Evolutionary conservation across 352 stramenopile genomes (phyloP).

Genomic region (Poterioochromonas sp.): DNA sequence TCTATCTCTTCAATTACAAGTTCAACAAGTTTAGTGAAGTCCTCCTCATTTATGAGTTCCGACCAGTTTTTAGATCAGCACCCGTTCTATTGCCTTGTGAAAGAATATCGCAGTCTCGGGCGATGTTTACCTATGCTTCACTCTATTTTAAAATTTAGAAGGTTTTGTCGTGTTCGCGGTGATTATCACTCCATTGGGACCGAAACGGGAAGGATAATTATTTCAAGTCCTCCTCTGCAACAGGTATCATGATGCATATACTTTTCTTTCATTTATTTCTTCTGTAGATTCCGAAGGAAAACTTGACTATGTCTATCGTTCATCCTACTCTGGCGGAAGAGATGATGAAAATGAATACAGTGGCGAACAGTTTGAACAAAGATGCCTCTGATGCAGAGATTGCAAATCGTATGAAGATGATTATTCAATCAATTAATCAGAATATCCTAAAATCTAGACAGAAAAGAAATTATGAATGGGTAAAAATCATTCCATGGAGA

Average conservation of each 20-base stretch:
- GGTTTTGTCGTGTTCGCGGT: background rate
- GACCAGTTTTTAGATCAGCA: background rate
- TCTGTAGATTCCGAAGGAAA: background rate
- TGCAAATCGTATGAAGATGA: too few relatives aligned
- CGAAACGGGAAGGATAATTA: constrained; percentile 5
- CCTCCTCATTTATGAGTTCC: background rate
- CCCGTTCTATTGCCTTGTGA: background rate
- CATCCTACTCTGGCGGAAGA: background rate
- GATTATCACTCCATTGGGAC: background rate
- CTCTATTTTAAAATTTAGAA: background rate
- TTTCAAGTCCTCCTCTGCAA: background rate
- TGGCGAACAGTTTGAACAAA: background rate
- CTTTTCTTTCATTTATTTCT: too few relatives aligned
- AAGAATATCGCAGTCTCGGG: background rate
- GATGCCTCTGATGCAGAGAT: background rate
- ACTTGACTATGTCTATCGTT: background rate
- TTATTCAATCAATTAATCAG: too few relatives aligned
- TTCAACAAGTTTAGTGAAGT: background rate
- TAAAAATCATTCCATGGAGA: too few relatives aligned
- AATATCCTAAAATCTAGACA: too few relatives aligned
- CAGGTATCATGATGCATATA: too few relatives aligned
- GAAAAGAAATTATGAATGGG: too few relatives aligned
- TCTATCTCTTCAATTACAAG: background rate
- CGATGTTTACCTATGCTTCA: background rate
- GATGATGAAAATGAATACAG: background rate